Percentiles rank a stretch among this genome's conserved stretches.
Evolutionary conservation across 306 rosid species (phyloP).

Genomic region (Vigna unguiculata): DNA sequence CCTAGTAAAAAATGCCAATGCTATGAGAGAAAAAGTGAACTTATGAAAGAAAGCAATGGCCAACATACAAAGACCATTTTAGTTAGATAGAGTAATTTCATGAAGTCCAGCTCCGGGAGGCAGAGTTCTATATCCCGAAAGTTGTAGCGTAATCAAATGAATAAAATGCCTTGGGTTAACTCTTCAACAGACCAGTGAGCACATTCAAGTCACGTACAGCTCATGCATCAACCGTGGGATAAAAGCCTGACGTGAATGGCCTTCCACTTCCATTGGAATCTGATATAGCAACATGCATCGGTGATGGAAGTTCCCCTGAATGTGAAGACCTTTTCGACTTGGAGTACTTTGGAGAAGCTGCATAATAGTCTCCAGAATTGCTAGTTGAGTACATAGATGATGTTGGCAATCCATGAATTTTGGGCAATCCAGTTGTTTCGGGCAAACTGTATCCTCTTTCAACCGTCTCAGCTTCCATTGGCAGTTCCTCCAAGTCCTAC

Average conservation of each 20-base stretch:
- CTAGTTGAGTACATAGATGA: slow-evolving; percentile 76
- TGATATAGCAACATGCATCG: slow-evolving; percentile 58
- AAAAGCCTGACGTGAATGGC: slow-evolving; percentile 57
- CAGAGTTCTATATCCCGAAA: slow-evolving; percentile 52
- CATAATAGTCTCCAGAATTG: slow-evolving; percentile 66
- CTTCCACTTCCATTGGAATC: slow-evolving; percentile 85
- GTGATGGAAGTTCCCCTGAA: slow-evolving; percentile 83
- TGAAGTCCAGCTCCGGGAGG: slow-evolving; percentile 50
- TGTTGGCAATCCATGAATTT: slow-evolving; percentile 80
- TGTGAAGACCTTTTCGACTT: slow-evolving; percentile 83
- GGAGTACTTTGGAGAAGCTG: slow-evolving; percentile 73
- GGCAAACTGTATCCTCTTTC: slow-evolving; percentile 86
- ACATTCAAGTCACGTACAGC: slow-evolving; percentile 22
- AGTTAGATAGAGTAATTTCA: slow-evolving; percentile 48
- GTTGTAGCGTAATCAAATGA: slow-evolving; percentile 65
- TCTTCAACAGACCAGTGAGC: slow-evolving; percentile 37
- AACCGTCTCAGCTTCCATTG: slow-evolving; percentile 92
- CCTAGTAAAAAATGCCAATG: slow-evolving; percentile 44
- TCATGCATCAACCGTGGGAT: slow-evolving; percentile 61
- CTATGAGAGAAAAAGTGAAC: slow-evolving; percentile 43
- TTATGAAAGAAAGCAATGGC: slow-evolving; percentile 36
- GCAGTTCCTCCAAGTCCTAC: slow-evolving; percentile 93
- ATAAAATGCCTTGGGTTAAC: slow-evolving; percentile 54
- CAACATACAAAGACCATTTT: slow-evolving; percentile 40
- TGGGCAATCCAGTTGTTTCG: slow-evolving; percentile 89